A percentile compares a stretch with the other conserved stretches of the same genome.
These are phyloP conservation scores for Clonostachys rosea DNA, from an alignment of 2,329 filamentous ascomycete species.

Conservation along the genomic window DNA sequence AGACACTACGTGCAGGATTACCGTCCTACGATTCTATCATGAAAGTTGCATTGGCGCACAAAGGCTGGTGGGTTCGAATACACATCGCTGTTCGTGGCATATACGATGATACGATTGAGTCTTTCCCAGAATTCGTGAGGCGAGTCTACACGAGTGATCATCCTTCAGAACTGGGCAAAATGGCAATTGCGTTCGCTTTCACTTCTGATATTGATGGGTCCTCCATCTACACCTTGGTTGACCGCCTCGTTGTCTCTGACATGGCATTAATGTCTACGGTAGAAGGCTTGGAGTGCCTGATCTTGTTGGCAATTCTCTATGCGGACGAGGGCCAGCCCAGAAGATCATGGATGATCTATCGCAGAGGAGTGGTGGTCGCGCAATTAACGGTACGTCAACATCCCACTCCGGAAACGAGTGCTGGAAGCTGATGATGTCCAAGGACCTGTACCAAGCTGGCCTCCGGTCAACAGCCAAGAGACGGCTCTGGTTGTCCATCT, in stretches of 20 bases:
- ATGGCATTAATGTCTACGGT: constrained; percentile 30
- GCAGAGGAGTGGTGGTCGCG: constrained; percentile 31
- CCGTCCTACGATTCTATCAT: constrained; percentile 3
- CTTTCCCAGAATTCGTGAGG: background rate
- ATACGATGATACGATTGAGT: background rate
- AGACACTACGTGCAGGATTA: constrained; percentile 1
- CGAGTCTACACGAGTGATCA: background rate
- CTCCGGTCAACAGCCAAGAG: constrained; percentile 8
- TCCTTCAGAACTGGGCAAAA: background rate
- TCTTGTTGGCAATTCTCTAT: constrained; percentile 34
- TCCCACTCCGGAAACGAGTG: background rate
- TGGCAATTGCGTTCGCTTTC: background rate
- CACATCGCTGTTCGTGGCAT: constrained; percentile 1
- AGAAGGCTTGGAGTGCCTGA: constrained; percentile 34
- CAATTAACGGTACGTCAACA: constrained; percentile 30
- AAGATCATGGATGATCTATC: constrained; percentile 31
- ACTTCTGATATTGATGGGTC: background rate
- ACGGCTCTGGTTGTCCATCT: constrained; percentile 10
- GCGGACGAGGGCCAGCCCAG: constrained; percentile 36
- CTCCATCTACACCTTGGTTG: constrained; percentile 24
- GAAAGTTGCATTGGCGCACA: background rate
- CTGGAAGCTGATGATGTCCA: background rate
- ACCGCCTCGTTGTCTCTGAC: constrained; percentile 30
- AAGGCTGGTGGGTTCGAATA: constrained; percentile 1
- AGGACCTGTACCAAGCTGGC: background rate